Conservation (phyloP, 129 eudicot genomes). For the Oenanthe sinensis region DNA sequence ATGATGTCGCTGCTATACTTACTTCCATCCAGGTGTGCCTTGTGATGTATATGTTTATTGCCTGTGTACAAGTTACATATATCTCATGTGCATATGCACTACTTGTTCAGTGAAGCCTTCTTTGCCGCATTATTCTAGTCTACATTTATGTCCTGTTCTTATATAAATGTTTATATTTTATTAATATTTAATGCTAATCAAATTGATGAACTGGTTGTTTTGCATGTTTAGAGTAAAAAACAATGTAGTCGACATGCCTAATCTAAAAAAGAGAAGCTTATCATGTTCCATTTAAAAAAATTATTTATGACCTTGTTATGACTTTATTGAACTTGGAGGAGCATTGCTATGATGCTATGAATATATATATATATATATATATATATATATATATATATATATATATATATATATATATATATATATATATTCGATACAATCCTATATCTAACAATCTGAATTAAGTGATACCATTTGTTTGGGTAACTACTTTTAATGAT, state of each 20-base stretch:
- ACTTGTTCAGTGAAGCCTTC: background rate
- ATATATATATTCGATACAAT: background rate
- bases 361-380: too few relatives aligned
- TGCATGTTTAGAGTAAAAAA: background rate
- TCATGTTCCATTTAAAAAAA: background rate
- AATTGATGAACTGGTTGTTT: background rate
- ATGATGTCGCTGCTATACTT: slow-evolving; percentile 52
- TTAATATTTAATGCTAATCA: background rate
- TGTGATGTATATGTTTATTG: background rate
- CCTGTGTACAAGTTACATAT: background rate
- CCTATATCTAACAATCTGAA: background rate
- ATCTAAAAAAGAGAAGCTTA: background rate
- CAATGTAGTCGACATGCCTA: background rate
- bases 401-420: too few relatives aligned
- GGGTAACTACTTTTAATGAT: background rate
- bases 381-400: too few relatives aligned
- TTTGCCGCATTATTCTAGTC: background rate
- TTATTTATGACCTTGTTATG: background rate
- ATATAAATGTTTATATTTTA: too few relatives aligned
- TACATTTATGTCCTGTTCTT: background rate
- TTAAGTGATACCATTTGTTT: background rate
- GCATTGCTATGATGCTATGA: background rate
- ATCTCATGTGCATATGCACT: background rate
- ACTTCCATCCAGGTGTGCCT: slow-evolving; percentile 51
- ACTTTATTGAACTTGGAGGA: background rate